Conservation (phyloP, 2,329 filamentous ascomycete genomes). For the Phialophora expanda region DNA sequence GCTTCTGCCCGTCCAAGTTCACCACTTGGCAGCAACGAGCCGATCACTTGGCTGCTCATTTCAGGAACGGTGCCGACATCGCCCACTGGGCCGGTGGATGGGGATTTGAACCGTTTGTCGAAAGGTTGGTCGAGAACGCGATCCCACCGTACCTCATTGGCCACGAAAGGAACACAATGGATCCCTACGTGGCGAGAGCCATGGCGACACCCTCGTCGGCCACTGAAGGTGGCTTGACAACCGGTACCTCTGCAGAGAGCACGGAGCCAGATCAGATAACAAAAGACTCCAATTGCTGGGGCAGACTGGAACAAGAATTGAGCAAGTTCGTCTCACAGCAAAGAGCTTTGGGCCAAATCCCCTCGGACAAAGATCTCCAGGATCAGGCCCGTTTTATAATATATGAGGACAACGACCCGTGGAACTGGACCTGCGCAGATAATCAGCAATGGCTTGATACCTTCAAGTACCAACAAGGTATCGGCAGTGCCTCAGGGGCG, state of each 20-base stretch:
- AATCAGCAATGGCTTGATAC: slow-evolving; percentile 54
- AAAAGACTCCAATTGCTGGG: slow-evolving; percentile 48
- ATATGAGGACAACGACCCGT: slow-evolving; percentile 44
- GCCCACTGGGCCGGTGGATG: slow-evolving; percentile 47
- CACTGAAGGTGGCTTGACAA: slow-evolving; percentile 34
- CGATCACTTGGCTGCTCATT: slow-evolving; percentile 50
- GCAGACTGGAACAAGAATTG: slow-evolving; percentile 49
- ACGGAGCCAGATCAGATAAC: slow-evolving; percentile 37
- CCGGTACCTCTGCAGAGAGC: slow-evolving; percentile 31
- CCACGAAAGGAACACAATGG: slow-evolving; percentile 42
- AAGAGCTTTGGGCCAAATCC: slow-evolving; percentile 44
- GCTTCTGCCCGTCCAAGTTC: slow-evolving; percentile 44
- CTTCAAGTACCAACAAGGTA: slow-evolving; percentile 51
- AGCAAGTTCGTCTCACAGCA: slow-evolving; percentile 48
- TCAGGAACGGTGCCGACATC: slow-evolving; percentile 48
- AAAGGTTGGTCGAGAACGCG: slow-evolving; percentile 45
- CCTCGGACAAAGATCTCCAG: slow-evolving; percentile 44
- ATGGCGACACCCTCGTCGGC: slow-evolving; percentile 26
- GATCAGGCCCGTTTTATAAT: slow-evolving; percentile 42
- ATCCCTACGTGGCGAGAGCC: slow-evolving; percentile 39
- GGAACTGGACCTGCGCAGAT: slow-evolving; percentile 53
- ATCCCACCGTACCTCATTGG: slow-evolving; percentile 48
- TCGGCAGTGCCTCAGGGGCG: slow-evolving; percentile 39
- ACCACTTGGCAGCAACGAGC: slow-evolving; percentile 44
- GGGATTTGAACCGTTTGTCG: slow-evolving; percentile 46